Conservation (phyloP, 1,284 basidiomycete genomes). For the Exsudoporus floridanus region DNA sequence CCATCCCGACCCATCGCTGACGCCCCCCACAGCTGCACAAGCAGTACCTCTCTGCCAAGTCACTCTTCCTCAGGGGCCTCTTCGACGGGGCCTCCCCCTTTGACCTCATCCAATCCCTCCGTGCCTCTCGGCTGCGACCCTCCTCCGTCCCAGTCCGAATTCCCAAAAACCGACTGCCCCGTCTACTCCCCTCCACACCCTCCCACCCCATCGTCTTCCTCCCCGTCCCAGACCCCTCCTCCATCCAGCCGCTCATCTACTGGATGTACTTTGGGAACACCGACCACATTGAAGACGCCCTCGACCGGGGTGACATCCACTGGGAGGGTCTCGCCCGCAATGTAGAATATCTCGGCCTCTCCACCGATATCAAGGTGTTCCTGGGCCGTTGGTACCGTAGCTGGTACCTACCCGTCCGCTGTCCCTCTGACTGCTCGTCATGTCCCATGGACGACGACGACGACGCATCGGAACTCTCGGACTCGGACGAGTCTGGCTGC, state of each 20-base stretch:
- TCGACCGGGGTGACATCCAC: constrained; percentile 55
- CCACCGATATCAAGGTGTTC: constrained; percentile 65
- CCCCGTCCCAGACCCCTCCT: constrained; percentile 72
- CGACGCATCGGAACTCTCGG: constrained; percentile 31
- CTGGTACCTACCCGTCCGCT: constrained; percentile 46
- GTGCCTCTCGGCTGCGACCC: constrained; percentile 20
- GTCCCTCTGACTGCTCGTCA: constrained; percentile 8
- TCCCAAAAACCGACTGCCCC: constrained; percentile 55
- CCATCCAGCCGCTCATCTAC: constrained; percentile 68
- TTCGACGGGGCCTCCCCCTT: constrained; percentile 63
- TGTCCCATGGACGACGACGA: constrained; percentile 14
- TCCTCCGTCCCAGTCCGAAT: constrained; percentile 34
- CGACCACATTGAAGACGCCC: constrained; percentile 55
- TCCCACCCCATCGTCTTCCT: constrained; percentile 69
- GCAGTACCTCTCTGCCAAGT: constrained; percentile 71
- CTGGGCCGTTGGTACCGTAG: constrained; percentile 63
- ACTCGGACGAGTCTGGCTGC: constrained; percentile 25
- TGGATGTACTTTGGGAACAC: constrained; percentile 79
- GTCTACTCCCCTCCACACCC: constrained; percentile 58
- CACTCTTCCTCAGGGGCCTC: constrained; percentile 64
- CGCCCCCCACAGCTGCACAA: constrained; percentile 60
- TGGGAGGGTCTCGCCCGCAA: constrained; percentile 82
- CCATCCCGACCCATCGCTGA: neutral
- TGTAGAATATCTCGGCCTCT: constrained; percentile 76
- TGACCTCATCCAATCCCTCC: constrained; percentile 48